Evolutionary conservation across 805 yeast species (phyloP), one percentile per base, ranked within the genome.

Genomic region (Starmerella floricola): DNA sequence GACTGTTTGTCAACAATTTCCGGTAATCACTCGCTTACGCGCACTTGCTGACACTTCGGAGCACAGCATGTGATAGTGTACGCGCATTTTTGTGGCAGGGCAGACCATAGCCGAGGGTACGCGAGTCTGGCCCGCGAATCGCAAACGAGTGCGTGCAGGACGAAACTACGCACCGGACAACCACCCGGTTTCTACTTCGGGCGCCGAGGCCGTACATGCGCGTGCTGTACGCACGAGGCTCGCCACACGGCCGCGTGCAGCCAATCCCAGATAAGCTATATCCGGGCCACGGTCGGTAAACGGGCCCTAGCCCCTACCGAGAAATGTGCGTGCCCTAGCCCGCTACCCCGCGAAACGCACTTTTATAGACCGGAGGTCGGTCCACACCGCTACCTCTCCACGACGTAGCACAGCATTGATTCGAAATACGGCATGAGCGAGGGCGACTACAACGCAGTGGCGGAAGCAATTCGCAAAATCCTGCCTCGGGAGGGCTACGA

Each of bases 401-500:
- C 26, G 26, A 6, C 10, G 10, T 10, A 23, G 26, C 26, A 31
- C 31, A 13, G 6, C 18, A 37, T 26, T 24, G 28, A 29, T 8
- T 11, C n/a, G 4, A n/a, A 10, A 2, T 8, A 34, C 24, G n/a
- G n/a, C 10, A 52, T 47, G 55, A 45, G 46, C 31, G 36, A 51
- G 31, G 55, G 53, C 3, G 65, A 63, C 49, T 67, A 67, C 57
- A 52, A 51, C 16, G 62, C 60, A 4, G 67, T 67, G 12, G 62
- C 62, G 19, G 58, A 61, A 38, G 62, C 63, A 8, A 61, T 65
- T 31, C 40, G 50, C 17, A 48, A 54, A 30, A 55, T 65, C 23
- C 51, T 64, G 34, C 65, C 66, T 34, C 61, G 64, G 28, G 72
- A 67, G 46, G 77, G 65, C 40, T 72, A 67, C 56, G 82, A 76